Conservation (phyloP, 139 green algal species). For the Chlorella sp. region DNA sequence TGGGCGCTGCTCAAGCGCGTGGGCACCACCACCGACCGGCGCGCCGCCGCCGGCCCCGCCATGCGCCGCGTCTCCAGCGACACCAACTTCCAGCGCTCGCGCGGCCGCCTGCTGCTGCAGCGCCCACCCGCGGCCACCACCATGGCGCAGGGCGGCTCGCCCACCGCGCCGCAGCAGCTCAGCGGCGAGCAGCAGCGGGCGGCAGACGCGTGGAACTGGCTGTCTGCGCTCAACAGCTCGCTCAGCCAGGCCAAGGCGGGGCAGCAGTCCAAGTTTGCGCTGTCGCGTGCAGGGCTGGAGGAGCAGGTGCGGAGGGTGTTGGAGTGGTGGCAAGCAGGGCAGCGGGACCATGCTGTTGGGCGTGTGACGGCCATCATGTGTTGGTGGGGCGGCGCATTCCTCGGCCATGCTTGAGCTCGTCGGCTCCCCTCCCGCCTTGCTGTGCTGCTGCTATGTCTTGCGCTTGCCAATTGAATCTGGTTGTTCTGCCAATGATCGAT, state of each 20-base stretch:
- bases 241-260: constrained; percentile 34
- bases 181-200: not conserved
- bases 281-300: constrained; percentile 28
- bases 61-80: constrained; percentile 35
- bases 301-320: constrained; percentile 18
- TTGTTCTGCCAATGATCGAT: too few species aligned
- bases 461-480: not conserved
- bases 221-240: constrained; percentile 31
- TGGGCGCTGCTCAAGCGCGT: constrained; percentile 24
- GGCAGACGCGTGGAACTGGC: constrained; percentile 30
- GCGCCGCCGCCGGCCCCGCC: not conserved
- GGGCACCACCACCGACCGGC: not conserved
- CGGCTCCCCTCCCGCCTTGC: not conserved
- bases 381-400: too few species aligned
- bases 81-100: constrained; percentile 22
- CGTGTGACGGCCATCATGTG: too few species aligned
- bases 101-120: constrained; percentile 5
- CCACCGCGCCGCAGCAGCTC: not conserved
- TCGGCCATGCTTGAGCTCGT: too few species aligned
- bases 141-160: not conserved
- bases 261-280: constrained; percentile 20
- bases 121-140: not conserved
- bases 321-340: too few species aligned
- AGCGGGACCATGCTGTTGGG: too few species aligned
- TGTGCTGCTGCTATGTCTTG: not conserved